A percentile compares a stretch with the other conserved stretches of the same genome.
Evolutionary conservation across 306 rosid species (phyloP).

Genomic region (Vigna reflexopilosa): DNA sequence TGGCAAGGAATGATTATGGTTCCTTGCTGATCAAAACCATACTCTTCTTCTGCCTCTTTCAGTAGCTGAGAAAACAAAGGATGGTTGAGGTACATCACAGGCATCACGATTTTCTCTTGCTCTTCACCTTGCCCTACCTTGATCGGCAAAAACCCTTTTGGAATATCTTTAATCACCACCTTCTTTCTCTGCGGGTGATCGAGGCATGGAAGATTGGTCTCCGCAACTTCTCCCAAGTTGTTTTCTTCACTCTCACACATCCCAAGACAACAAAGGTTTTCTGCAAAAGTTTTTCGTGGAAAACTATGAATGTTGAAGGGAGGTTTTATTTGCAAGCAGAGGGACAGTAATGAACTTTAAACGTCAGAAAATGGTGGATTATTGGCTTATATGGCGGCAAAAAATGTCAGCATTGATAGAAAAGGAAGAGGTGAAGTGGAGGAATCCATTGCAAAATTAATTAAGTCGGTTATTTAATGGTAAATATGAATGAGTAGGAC

Average conservation of each 20-base stretch:
- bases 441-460: background rate
- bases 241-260: constrained; percentile 40
- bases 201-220: background rate
- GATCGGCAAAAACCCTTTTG: constrained; percentile 73
- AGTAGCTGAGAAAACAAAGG: constrained; percentile 71
- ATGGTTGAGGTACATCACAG: constrained; percentile 80
- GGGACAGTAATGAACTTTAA: constrained; percentile 9
- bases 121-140: constrained; percentile 74
- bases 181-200: constrained; percentile 37
- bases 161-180: constrained; percentile 25
- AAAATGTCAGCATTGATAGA: constrained; percentile 4
- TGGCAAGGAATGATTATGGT: constrained; percentile 81
- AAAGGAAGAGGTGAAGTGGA: background rate
- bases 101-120: constrained; percentile 75
- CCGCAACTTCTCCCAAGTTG: background rate
- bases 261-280: background rate
- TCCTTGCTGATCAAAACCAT: constrained; percentile 84
- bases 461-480: constrained; percentile 34
- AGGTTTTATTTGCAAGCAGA: background rate
- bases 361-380: background rate
- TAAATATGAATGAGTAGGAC: constrained; percentile 14
- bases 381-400: constrained; percentile 15
- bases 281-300: background rate
- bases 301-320: background rate
- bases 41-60: constrained; percentile 85